Evolutionary conservation across 2,329 filamentous ascomycete genomes (phyloP).

Genomic region (Bipolaris bicolor): DNA sequence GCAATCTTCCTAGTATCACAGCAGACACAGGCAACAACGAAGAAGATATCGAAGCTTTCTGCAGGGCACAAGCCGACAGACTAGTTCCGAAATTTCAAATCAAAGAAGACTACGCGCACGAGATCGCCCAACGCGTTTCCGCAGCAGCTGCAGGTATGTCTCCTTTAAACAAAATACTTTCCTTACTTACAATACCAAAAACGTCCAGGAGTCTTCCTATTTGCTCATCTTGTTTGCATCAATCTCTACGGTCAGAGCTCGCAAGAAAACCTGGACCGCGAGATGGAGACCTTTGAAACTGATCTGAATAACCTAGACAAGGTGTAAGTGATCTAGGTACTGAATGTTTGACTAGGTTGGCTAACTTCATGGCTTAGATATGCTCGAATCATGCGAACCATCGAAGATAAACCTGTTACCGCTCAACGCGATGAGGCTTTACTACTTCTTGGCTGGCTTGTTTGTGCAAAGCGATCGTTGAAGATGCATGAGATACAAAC

Average conservation of each 20-base stretch:
- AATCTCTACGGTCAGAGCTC: constrained; percentile 32
- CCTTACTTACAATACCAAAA: background rate
- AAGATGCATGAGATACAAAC: constrained; percentile 53
- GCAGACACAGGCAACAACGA: constrained; percentile 23
- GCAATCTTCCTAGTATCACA: constrained; percentile 13
- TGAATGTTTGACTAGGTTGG: background rate
- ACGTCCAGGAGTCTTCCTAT: constrained; percentile 33
- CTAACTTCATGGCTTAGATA: constrained; percentile 15
- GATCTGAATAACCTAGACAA: constrained; percentile 13
- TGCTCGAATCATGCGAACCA: constrained; percentile 18
- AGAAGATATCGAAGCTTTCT: constrained; percentile 36
- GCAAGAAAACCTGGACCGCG: constrained; percentile 19
- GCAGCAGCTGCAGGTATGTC: constrained; percentile 11
- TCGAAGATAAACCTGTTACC: constrained; percentile 1
- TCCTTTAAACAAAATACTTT: background rate
- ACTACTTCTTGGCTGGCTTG: constrained; percentile 51
- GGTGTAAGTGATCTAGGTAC: constrained; percentile 11
- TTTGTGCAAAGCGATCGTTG: constrained; percentile 50
- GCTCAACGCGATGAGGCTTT: constrained; percentile 24
- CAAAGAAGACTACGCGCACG: constrained; percentile 5
- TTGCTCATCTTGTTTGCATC: constrained; percentile 32
- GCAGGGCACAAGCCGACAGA: constrained; percentile 1
- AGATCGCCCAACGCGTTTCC: constrained; percentile 16
- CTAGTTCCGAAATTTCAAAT: constrained; percentile 9
- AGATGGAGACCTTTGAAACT: constrained; percentile 20